Base-by-base conservation (phyloP, 305 asterid species). In the Fraxinus greggii region DNA sequence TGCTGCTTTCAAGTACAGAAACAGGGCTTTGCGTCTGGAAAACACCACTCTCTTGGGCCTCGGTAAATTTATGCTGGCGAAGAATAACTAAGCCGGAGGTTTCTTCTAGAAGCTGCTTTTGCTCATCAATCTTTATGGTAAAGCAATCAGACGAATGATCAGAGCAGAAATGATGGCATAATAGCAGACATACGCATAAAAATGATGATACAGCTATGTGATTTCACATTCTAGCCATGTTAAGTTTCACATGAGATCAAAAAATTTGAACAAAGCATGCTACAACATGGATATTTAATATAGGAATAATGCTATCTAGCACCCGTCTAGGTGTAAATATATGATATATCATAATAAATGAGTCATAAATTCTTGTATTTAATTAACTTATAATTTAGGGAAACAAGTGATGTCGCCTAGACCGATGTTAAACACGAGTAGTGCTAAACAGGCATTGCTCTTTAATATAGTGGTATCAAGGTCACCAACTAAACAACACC, bases 1-100 rank as follows among this genome's bases (percentile, higher is more conserved):
- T 86, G 74, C 85, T 82, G 84, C 86, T 88, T 80, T 93, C 95
- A 42, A 92, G 96, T 77, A 92, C 93, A 9, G 93, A 90, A 85
- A 89, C 88, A 1, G 95, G 91, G 88, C 94, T 91, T 65, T 87
- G 93, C 24, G 87, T 84, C 81, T 83, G 88, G 88, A 87, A 89
- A 12, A 83, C 56, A 76, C 85, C 80, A 1, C 88, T 78, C 83
- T 90, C 89, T 76, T 84, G 88, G 80, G 76, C 80, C 72, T 84
- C 83, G 9, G 32, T 40, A 33, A 36, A 48, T 81, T 82, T 81
- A 67, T 82, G 86, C 76, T 72, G 87, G 70, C 1, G 82, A 61
- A 51, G 70, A 61, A 78, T 84, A 42, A 2, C 74, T 33, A 78
- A 59, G 59, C 81, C 61, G 19, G 89, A 80, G 78, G 78, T 24